Evolutionary conservation across 163 green algal genomes (phyloP), one percentile per base, ranked within the genome.

Genomic region (Chloromonas sp.): DNA sequence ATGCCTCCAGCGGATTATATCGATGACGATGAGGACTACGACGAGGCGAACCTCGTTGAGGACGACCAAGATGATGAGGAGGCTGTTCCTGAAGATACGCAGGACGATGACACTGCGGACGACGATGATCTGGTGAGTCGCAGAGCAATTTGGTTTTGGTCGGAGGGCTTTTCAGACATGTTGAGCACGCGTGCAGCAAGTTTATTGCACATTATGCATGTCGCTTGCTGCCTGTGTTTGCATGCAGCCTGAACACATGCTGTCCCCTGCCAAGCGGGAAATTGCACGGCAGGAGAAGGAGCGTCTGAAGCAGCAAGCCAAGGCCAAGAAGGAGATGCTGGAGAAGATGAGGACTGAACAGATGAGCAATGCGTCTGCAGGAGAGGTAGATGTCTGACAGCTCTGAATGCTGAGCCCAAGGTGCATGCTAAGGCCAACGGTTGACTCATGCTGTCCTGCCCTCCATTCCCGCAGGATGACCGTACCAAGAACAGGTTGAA

Each of bases 301-400:
- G 87, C 91, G 95, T 8, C 91, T 98, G 1, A 92, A 91, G 82
- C 58, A 92, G 79, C 90, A 96, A 89, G 95, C 96, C 57, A 91
- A 94, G 85, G 81, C 92, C 3, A 96, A 97, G 85, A 95, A 94
- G 82, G 90, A 97, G 76, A 86, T 97, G 86, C 90, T 99, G 83
- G 95, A 98, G 81, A 89, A 91, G 15, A 90, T 99, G 83, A 85
- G 94, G 3, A 85, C 92, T 70, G 76, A 97, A 87, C 92, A 98
- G 85, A 98, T 98, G 85, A 61, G 60, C 0, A 15, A 2, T 1
- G 78, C 76, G 1, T 76, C 74, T 36, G 66, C 58, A 58, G 86
- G 79, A 3, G 84, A 90, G 61, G 84, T 86, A 59, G 36, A 80
- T 83, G 79, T 60, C n/a, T 82, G 71, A 36, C 36, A 36, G 36